phyloP scores from a whole-genome alignment of 257 asterid genomes.

The Echium plantagineum region DNA sequence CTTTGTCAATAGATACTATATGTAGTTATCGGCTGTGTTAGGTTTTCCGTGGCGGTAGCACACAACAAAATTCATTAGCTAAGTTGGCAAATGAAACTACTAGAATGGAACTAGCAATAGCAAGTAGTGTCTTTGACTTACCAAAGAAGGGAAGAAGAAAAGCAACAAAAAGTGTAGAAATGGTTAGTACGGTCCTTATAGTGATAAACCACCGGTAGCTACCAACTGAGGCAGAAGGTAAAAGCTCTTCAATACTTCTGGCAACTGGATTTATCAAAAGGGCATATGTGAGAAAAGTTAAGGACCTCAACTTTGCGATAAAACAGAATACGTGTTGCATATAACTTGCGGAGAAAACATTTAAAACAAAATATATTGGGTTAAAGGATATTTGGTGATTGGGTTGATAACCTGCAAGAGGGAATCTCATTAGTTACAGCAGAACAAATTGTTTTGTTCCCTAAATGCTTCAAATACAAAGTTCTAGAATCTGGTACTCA shows the following conservation, averaged over 20 bases:
- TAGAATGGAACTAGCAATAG: not conserved
- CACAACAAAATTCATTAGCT: not conserved
- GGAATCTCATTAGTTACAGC: not conserved
- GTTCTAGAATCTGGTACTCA: constrained; percentile 18
- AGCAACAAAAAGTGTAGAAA: constrained; percentile 59
- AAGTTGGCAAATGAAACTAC: not conserved
- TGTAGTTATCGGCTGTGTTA: no score
- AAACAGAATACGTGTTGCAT: not conserved
- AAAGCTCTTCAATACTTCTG: constrained; percentile 62
- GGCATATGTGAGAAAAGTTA: constrained; percentile 43
- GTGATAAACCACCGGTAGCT: constrained; percentile 49
- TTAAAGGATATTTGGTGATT: constrained; percentile 74
- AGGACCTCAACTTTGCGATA: constrained; percentile 23
- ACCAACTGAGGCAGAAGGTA: constrained; percentile 33
- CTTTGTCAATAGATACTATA: no score
- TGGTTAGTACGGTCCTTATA: constrained; percentile 48
- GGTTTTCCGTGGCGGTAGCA: no score
- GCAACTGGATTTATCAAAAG: constrained; percentile 70
- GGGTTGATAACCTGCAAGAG: constrained; percentile 69
- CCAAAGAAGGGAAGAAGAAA: constrained; percentile 71
- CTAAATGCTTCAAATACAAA: not conserved
- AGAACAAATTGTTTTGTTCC: no score
- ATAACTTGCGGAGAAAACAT: not conserved
- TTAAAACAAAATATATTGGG: not conserved
- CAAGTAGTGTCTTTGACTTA: constrained; percentile 16